Evolutionary conservation across 495 filamentous ascomycete genomes (phyloP).

Genomic region (Neurospora intermedia): DNA sequence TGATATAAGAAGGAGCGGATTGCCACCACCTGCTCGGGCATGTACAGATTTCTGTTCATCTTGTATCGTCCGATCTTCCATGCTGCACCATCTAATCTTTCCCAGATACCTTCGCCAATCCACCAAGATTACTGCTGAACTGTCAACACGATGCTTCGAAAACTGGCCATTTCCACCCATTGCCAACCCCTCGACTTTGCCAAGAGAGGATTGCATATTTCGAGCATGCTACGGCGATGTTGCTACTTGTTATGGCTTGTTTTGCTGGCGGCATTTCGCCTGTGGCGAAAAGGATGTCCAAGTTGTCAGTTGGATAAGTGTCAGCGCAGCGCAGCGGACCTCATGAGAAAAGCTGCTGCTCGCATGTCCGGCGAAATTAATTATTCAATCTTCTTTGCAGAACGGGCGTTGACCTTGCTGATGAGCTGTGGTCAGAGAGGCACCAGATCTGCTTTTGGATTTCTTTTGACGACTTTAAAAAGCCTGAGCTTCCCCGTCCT

Average conservation of each 20-base stretch:
- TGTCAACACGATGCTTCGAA: background rate
- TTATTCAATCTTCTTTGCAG: background rate
- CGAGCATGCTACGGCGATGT: background rate
- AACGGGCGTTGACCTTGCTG: background rate
- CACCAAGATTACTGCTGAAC: background rate
- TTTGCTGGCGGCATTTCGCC: background rate
- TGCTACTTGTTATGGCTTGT: background rate
- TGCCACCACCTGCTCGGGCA: background rate
- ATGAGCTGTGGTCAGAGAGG: background rate
- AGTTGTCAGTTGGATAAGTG: background rate
- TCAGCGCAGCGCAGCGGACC: background rate
- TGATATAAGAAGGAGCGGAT: background rate
- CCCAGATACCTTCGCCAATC: background rate
- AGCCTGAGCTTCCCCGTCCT: background rate
- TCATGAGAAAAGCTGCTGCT: background rate
- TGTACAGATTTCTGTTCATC: background rate
- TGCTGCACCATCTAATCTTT: background rate
- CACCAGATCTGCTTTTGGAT: background rate
- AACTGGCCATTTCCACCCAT: background rate
- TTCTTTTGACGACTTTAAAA: background rate
- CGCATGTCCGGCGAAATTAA: background rate
- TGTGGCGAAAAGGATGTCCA: background rate
- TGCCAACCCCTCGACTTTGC: background rate
- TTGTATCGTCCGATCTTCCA: background rate
- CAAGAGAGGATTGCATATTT: background rate